Conservation (phyloP, 768 basidiomycete species). For the Leccinellum rugosiceps region DNA sequence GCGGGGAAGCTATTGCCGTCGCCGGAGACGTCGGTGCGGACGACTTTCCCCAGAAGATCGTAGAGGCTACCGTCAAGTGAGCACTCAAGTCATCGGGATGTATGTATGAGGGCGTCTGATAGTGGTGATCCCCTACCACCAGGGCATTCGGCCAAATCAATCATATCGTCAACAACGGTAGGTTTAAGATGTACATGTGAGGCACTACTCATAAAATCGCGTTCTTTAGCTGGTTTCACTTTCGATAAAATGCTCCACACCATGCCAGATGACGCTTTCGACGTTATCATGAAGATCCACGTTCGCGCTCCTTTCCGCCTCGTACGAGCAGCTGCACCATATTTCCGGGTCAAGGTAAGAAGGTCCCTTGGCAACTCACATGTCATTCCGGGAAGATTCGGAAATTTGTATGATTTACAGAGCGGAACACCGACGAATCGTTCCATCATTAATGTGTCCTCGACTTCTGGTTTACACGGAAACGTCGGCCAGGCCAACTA, state of each 20-base stretch:
- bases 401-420: slow-evolving; percentile 29
- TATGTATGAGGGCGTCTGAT: not conserved
- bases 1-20: slow-evolving; percentile 73
- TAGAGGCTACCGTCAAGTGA: slow-evolving; percentile 73
- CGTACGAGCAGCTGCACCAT: slow-evolving; percentile 78
- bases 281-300: slow-evolving; percentile 81
- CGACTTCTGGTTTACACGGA: slow-evolving; percentile 79
- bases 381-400: not conserved
- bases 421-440: slow-evolving; percentile 59
- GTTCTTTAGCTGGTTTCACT: slow-evolving; percentile 60
- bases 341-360: slow-evolving; percentile 72
- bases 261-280: slow-evolving; percentile 77
- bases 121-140: not conserved
- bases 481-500: slow-evolving; percentile 87
- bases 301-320: slow-evolving; percentile 85
- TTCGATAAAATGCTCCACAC: slow-evolving; percentile 89
- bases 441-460: slow-evolving; percentile 80
- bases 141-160: slow-evolving; percentile 84
- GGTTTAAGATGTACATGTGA: slow-evolving; percentile 4
- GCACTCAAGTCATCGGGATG: slow-evolving; percentile 33
- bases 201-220: not conserved
- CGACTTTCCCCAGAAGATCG: slow-evolving; percentile 76
- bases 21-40: slow-evolving; percentile 80
- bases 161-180: slow-evolving; percentile 81
- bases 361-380: not conserved